A percentile compares a stretch with the other conserved stretches of the same genome.
Evolutionary conservation across 1,284 basidiomycete species (phyloP).

Genomic region (Polyporus tsugae): DNA sequence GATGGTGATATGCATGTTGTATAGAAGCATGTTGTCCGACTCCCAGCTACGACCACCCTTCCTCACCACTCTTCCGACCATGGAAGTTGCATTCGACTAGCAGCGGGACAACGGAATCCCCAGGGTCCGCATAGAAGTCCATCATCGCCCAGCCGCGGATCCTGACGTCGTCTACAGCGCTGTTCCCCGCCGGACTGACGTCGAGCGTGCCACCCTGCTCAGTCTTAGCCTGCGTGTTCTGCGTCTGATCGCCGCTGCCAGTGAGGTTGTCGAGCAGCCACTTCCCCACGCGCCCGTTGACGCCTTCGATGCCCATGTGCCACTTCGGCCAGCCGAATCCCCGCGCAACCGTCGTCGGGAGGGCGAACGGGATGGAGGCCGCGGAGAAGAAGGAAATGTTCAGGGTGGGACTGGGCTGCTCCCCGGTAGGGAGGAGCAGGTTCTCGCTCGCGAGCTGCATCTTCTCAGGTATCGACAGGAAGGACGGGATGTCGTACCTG

Average conservation of each 20-base stretch:
- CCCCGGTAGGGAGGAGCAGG: constrained; percentile 53
- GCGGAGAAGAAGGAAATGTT: constrained; percentile 85
- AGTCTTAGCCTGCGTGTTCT: neutral
- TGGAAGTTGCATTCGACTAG: constrained; percentile 80
- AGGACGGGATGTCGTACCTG: constrained; percentile 82
- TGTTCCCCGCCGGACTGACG: neutral
- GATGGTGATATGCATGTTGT: neutral
- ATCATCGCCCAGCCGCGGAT: constrained; percentile 77
- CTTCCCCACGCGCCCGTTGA: constrained; percentile 75
- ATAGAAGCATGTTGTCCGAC: neutral
- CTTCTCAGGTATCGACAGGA: constrained; percentile 85
- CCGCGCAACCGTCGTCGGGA: constrained; percentile 76
- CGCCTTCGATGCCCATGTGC: constrained; percentile 82
- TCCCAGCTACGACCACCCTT: constrained; percentile 49
- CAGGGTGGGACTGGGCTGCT: constrained; percentile 55
- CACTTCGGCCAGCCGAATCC: constrained; percentile 82
- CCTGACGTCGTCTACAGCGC: constrained; percentile 45
- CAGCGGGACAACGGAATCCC: constrained; percentile 62
- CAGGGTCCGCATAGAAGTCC: constrained; percentile 74
- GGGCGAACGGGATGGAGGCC: constrained; percentile 78
- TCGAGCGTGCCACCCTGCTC: neutral
- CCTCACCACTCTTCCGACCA: constrained; percentile 55
- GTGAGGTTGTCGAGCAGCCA: constrained; percentile 64
- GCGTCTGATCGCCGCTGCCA: constrained; percentile 16
- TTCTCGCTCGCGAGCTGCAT: constrained; percentile 60